Evolutionary conservation across 306 rosid genomes (phyloP).

Genomic region (Gastrolobium villosum): DNA sequence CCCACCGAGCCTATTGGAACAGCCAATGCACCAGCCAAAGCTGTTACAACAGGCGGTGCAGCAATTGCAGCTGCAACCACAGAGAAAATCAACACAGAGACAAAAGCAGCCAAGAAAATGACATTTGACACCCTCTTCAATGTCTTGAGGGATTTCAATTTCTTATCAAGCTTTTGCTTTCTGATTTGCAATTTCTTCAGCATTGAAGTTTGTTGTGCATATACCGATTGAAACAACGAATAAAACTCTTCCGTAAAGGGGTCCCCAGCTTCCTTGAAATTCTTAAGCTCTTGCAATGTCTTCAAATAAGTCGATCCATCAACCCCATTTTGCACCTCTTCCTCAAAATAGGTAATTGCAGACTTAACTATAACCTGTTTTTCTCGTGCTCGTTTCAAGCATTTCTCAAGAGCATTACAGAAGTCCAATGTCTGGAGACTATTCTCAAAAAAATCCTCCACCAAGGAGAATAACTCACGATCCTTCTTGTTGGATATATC

Average conservation of each 20-base stretch:
- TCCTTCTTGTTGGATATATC: slow-evolving; percentile 79
- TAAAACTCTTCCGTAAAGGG: slow-evolving; percentile 82
- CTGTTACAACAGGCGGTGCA: slow-evolving; percentile 81
- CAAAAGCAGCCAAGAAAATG: slow-evolving; percentile 76
- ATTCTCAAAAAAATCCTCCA: slow-evolving; percentile 73
- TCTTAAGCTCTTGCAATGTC: slow-evolving; percentile 74
- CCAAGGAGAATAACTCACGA: slow-evolving; percentile 61
- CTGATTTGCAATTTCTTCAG: slow-evolving; percentile 58
- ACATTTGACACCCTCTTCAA: slow-evolving; percentile 77
- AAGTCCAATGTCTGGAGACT: slow-evolving; percentile 75
- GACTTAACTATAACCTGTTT: slow-evolving; percentile 71
- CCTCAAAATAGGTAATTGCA: slow-evolving; percentile 66
- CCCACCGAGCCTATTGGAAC: slow-evolving; percentile 89
- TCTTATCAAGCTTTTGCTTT: slow-evolving; percentile 84
- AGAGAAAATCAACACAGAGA: slow-evolving; percentile 79
- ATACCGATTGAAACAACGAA: slow-evolving; percentile 63
- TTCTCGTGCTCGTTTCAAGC: slow-evolving; percentile 66
- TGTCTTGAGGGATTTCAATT: slow-evolving; percentile 70
- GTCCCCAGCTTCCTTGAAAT: slow-evolving; percentile 75
- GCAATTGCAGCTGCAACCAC: slow-evolving; percentile 92
- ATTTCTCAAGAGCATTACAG: slow-evolving; percentile 73
- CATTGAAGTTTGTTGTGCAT: slow-evolving; percentile 64
- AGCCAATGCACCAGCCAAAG: slow-evolving; percentile 77
- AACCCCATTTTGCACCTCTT: slow-evolving; percentile 62
- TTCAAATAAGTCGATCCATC: slow-evolving; percentile 64